Base-by-base conservation (phyloP, 306 rosid genomes). In the Delonix regia region DNA sequence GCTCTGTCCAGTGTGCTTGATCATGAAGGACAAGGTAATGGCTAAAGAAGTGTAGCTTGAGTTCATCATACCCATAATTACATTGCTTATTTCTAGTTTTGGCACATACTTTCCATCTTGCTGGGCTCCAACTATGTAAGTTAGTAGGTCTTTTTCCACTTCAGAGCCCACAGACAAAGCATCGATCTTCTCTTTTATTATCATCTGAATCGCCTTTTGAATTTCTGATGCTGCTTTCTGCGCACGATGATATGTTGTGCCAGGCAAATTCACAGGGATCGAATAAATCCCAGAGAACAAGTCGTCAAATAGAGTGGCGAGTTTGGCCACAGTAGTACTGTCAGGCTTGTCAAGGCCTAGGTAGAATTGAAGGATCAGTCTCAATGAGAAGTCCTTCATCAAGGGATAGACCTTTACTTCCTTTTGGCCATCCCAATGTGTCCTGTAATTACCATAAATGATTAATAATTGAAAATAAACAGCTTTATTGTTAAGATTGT, bases 51-150 rank as follows among this genome's bases (percentile, higher is more conserved):
- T 65, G 45, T 82, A 79, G 5, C 91, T 88, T 6, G 93, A 79
- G 71, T 83, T 81, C 72, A 91, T 84, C 88, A 91, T 52, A 6
- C 93, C 96, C 93, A 85, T 91, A 48, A 88, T 86, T 63, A 87
- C 77, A 59, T 91, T 88, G 1, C 85, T 85, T 45, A 91, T 45
- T 80, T 85, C 90, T 42, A 91, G 55, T 77, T 81, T 89, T n/a
- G 89, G 87, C 87, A 91, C 88, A 79, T 82, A 87, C 60, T 84
- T 89, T 53, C 93, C 93, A 47, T 69, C 56, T 6, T 79, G 73
- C 57, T 85, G 89, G 27, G 91, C 91, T 53, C 78, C 86, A 63
- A 89, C 86, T 81, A 91, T 81, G 14, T 85, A 88, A 36, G 89
- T 78, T 82, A 91, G 22, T 30, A 89, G 36, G 25, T 84, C 93